Conservation (phyloP, 495 filamentous ascomycete species). For the Podospora anserina region DNA sequence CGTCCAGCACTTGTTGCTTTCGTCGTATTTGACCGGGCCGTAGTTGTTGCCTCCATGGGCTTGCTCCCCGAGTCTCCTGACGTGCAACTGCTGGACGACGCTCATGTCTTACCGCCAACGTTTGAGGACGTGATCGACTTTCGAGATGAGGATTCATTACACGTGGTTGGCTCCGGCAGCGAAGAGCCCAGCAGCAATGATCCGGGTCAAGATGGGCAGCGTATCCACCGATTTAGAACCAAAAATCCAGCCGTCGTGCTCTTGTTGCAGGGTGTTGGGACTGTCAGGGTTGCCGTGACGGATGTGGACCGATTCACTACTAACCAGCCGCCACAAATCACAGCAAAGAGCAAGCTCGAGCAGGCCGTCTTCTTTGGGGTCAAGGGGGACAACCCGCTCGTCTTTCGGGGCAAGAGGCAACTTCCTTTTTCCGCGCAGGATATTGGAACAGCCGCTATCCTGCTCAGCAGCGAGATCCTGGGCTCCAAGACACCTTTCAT, state of each 20-base stretch:
- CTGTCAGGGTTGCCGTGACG: constrained; percentile 66
- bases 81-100: constrained; percentile 65
- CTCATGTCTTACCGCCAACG: constrained; percentile 51
- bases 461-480: constrained; percentile 79
- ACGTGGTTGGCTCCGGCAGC: constrained; percentile 59
- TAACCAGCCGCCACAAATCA: constrained; percentile 53
- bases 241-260: constrained; percentile 66
- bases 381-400: constrained; percentile 73
- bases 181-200: constrained; percentile 50
- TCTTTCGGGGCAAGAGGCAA: constrained; percentile 63
- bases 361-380: constrained; percentile 91
- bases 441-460: constrained; percentile 71
- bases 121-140: constrained; percentile 87
- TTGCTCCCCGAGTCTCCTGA: constrained; percentile 59
- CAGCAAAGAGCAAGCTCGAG: constrained; percentile 83
- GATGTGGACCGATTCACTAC: constrained; percentile 52
- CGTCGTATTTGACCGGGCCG: constrained; percentile 68
- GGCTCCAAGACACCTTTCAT: constrained; percentile 70
- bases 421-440: constrained; percentile 63
- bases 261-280: constrained; percentile 73
- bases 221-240: constrained; percentile 46
- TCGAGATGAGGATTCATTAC: constrained; percentile 58
- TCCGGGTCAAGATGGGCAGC: constrained; percentile 38
- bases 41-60: constrained; percentile 70
- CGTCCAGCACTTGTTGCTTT: constrained; percentile 76